Evolutionary conservation across 129 eudicot genomes (phyloP).

Genomic region (Mikania micrantha): DNA sequence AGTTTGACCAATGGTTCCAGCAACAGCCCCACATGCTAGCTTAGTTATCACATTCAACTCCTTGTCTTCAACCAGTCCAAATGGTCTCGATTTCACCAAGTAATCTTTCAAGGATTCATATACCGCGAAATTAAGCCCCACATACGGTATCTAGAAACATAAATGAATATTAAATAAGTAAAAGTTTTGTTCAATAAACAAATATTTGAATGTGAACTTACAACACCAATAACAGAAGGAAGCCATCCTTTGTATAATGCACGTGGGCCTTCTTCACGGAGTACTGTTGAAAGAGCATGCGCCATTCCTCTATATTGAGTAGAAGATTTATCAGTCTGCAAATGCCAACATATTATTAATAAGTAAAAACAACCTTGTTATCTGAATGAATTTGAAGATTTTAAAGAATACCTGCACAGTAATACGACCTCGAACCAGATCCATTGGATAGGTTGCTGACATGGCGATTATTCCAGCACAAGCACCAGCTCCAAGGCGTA

Average conservation of each 20-base stretch:
- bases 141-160: constrained; percentile 76
- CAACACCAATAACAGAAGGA: constrained; percentile 97
- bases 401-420: constrained; percentile 74
- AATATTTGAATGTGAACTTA: constrained; percentile 29
- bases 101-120: constrained; percentile 91
- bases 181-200: neutral
- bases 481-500: constrained; percentile 99
- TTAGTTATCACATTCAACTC: constrained; percentile 75
- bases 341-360: neutral
- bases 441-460: constrained; percentile 99
- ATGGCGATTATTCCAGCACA: constrained; percentile 99
- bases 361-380: neutral
- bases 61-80: constrained; percentile 54
- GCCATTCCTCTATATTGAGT: constrained; percentile 91
- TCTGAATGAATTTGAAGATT: neutral
- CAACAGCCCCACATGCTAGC: constrained; percentile 94
- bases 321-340: constrained; percentile 85
- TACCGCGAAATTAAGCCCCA: constrained; percentile 93
- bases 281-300: constrained; percentile 84
- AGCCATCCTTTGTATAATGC: constrained; percentile 98
- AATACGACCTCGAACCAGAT: constrained; percentile 89
- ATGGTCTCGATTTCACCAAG: constrained; percentile 62
- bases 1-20: constrained; percentile 97
- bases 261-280: constrained; percentile 91
- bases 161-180: neutral